Conservation (phyloP, 1,284 basidiomycete species). For the Trichosporon faecale region DNA sequence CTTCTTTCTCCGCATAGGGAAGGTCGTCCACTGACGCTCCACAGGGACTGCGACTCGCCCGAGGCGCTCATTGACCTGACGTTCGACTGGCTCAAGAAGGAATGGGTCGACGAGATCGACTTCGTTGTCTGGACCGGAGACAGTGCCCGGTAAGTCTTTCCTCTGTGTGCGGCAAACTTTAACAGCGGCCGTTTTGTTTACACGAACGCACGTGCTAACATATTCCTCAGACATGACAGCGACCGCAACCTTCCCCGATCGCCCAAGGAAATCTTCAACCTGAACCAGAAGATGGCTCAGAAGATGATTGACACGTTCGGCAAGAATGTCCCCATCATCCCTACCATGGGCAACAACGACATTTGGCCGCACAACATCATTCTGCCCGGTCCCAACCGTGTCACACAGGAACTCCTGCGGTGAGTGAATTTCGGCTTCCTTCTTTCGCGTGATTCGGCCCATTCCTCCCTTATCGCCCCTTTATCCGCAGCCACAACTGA, state of each 20-base stretch:
- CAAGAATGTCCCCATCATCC: conserved; percentile 74
- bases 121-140: conserved; percentile 94
- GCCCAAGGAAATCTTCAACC: conserved; percentile 70
- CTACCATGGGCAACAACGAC: conserved; percentile 86
- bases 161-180: neutral
- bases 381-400: conserved; percentile 67
- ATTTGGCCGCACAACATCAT: conserved; percentile 70
- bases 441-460: neutral
- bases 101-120: conserved; percentile 80
- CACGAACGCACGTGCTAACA: conserved; percentile 13
- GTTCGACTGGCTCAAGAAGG: conserved; percentile 71
- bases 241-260: conserved; percentile 77
- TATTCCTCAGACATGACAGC: conserved; percentile 70
- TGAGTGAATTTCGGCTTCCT: conserved; percentile 44
- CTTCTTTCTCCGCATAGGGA: neutral
- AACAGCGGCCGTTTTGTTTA: neutral
- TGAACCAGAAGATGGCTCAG: conserved; percentile 66
- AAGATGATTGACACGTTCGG: conserved; percentile 70
- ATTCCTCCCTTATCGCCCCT: neutral
- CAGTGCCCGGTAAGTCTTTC: conserved; percentile 66
- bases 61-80: conserved; percentile 72
- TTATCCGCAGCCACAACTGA: conserved; percentile 13
- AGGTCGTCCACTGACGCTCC: neutral
- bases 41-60: conserved; percentile 84
- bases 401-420: conserved; percentile 72